These are phyloP conservation scores for Leucocoprinus leucothites DNA, from an alignment of 768 basidiomycete species.

Conservation along the genomic window DNA sequence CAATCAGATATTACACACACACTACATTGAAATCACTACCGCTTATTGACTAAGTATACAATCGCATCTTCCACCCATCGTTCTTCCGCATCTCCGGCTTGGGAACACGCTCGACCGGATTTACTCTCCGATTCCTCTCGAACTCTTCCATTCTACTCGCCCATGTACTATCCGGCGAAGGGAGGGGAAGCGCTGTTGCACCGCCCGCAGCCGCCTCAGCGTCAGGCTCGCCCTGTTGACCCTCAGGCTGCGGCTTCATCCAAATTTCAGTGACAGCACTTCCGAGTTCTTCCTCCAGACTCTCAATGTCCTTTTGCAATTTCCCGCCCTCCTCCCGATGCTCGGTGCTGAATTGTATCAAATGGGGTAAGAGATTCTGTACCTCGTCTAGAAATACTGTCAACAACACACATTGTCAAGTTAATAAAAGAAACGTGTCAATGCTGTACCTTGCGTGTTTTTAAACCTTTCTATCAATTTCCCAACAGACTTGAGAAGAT, in stretches of 20 bases:
- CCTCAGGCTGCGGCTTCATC: constrained; percentile 40
- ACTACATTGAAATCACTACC: neutral
- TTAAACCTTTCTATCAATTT: constrained; percentile 69
- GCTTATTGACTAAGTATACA: constrained; percentile 40
- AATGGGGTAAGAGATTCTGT: constrained; percentile 66
- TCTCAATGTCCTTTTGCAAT: constrained; percentile 57
- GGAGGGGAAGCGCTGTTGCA: neutral
- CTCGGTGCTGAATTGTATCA: constrained; percentile 63
- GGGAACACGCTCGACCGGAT: constrained; percentile 49
- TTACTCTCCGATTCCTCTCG: constrained; percentile 42
- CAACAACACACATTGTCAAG: neutral
- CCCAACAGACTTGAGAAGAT: constrained; percentile 78
- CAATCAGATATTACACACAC: too few species aligned
- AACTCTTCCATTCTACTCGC: constrained; percentile 50
- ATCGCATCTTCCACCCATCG: constrained; percentile 40
- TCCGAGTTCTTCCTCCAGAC: constrained; percentile 56
- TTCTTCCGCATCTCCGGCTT: constrained; percentile 42
- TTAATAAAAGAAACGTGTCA: constrained; percentile 8
- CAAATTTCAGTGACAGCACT: constrained; percentile 65
- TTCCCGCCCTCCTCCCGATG: constrained; percentile 65
- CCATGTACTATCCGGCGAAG: constrained; percentile 41
- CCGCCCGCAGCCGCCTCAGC: constrained; percentile 3
- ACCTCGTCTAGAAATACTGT: constrained; percentile 54
- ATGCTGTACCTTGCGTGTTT: constrained; percentile 58
- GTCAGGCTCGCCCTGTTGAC: constrained; percentile 19